Conservation (phyloP, 1,139 yeast genomes). For the Candida tropicalis region DNA sequence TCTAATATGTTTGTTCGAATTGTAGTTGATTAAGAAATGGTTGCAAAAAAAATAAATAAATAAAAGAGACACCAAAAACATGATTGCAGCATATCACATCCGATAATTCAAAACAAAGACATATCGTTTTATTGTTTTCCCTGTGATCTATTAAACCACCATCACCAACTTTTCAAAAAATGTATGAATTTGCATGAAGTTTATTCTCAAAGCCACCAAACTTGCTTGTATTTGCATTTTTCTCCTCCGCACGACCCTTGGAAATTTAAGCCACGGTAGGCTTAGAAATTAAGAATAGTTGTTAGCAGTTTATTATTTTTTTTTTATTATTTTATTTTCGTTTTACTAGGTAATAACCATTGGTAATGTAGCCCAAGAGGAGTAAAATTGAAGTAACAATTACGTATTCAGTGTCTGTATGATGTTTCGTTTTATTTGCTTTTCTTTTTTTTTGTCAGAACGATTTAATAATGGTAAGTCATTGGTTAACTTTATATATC, state of each 20-base stretch:
- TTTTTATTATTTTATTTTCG: not conserved
- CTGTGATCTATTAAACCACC: too few relatives aligned
- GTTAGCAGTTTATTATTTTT: not conserved
- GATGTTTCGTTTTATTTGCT: too few relatives aligned
- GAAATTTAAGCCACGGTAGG: not conserved
- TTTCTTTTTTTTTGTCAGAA: not conserved
- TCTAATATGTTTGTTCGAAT: not conserved
- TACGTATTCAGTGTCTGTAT: not conserved
- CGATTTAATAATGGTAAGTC: not conserved
- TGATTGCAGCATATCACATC: too few relatives aligned
- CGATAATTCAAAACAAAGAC: too few relatives aligned
- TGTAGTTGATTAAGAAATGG: not conserved
- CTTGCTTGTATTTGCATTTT: too few relatives aligned
- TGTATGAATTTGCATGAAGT: not conserved
- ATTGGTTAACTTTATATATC: too few relatives aligned
- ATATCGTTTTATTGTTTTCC: too few relatives aligned
- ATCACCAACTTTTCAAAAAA: slow-evolving; percentile 2
- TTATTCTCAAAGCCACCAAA: not conserved
- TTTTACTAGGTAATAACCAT: not conserved
- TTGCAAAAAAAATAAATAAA: not conserved
- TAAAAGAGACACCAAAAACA: too few relatives aligned
- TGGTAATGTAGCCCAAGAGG: not conserved
- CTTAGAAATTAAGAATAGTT: not conserved
- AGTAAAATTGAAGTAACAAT: too few relatives aligned
- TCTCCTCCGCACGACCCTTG: too few relatives aligned